Percentiles rank a stretch among this genome's conserved stretches.
phyloP scores from a whole-genome alignment of 2,329 filamentous ascomycete species.

The Hypoxylon sp. region DNA sequence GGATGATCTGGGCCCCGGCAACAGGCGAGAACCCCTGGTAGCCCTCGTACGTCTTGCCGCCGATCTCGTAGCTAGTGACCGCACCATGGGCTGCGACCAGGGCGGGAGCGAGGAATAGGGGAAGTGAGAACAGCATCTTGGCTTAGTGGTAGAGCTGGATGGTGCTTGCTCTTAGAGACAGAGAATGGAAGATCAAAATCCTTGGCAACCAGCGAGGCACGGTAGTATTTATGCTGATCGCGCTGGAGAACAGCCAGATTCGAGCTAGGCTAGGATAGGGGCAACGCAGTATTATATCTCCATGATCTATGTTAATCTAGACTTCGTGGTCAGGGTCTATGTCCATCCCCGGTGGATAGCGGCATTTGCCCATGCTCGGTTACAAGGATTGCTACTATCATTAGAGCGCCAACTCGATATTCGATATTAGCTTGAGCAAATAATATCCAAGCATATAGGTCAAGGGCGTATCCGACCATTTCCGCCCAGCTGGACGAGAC shows the following conservation, averaged over 20 bases:
- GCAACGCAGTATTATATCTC: slow-evolving; percentile 36
- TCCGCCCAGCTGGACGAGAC: slow-evolving; percentile 1
- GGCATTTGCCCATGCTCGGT: slow-evolving; percentile 32
- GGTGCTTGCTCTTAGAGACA: slow-evolving; percentile 21
- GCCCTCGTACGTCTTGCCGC: slow-evolving; percentile 60
- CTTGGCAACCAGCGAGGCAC: slow-evolving; percentile 40
- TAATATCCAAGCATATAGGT: slow-evolving; percentile 20
- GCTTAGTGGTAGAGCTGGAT: slow-evolving; percentile 15
- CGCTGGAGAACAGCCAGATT: slow-evolving; percentile 30
- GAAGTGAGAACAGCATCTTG: slow-evolving; percentile 50
- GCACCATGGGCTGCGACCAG: slow-evolving; percentile 56
- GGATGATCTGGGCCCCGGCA: slow-evolving; percentile 66
- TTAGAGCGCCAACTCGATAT: slow-evolving; percentile 22
- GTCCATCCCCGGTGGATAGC: slow-evolving; percentile 31
- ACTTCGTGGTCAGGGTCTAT: background rate
- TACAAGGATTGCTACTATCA: slow-evolving; percentile 23
- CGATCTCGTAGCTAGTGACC: slow-evolving; percentile 65
- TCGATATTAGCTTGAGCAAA: slow-evolving; percentile 35
- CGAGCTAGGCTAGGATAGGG: slow-evolving; percentile 25
- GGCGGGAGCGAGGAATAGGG: slow-evolving; percentile 49
- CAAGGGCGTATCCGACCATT: slow-evolving; percentile 5
- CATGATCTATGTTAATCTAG: slow-evolving; percentile 23
- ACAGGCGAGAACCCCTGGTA: slow-evolving; percentile 66
- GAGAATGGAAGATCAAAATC: slow-evolving; percentile 21
- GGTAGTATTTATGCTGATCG: slow-evolving; percentile 45